Conservation (phyloP, 2,329 filamentous ascomycete species). For the Fusarium buharicum region DNA sequence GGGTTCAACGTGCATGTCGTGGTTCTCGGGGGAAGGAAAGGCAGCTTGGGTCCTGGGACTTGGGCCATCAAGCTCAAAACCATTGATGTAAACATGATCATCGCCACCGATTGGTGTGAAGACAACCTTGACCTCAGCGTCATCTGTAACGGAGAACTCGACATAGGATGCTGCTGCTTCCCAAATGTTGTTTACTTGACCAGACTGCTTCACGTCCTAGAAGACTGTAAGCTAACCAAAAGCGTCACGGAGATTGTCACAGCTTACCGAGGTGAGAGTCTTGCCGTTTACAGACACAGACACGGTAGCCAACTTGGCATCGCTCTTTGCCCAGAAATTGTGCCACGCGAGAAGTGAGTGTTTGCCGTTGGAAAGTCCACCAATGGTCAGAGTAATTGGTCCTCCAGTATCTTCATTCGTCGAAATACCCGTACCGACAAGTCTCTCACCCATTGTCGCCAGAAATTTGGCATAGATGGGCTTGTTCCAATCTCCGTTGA, state of each 20-base stretch:
- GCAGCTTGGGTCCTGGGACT: not conserved
- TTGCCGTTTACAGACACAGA: not conserved
- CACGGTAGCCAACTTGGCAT: not conserved
- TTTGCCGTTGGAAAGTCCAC: constrained; percentile 1
- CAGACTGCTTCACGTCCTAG: not conserved
- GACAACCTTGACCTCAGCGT: not conserved
- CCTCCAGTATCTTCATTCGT: not conserved
- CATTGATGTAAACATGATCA: constrained; percentile 2
- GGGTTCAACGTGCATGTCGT: constrained; percentile 2
- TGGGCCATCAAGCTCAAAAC: constrained; percentile 6
- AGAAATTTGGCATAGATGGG: not conserved
- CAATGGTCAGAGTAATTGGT: constrained; percentile 1
- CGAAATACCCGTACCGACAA: constrained; percentile 6
- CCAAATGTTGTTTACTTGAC: not conserved
- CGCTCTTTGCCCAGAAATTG: not conserved
- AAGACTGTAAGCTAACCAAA: not conserved
- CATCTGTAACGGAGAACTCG: not conserved
- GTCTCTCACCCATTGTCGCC: constrained; percentile 1
- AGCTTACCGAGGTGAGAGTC: not conserved
- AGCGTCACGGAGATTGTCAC: no score
- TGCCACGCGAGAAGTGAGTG: constrained; percentile 5
- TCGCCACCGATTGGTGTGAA: constrained; percentile 2
- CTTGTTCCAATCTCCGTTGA: constrained; percentile 6
- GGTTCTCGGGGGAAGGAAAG: constrained; percentile 4
- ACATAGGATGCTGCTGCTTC: not conserved